Evolutionary conservation across 2,329 filamentous ascomycete genomes (phyloP), one percentile per base, ranked within the genome.

Genomic region (Phialocephala subalpina): DNA sequence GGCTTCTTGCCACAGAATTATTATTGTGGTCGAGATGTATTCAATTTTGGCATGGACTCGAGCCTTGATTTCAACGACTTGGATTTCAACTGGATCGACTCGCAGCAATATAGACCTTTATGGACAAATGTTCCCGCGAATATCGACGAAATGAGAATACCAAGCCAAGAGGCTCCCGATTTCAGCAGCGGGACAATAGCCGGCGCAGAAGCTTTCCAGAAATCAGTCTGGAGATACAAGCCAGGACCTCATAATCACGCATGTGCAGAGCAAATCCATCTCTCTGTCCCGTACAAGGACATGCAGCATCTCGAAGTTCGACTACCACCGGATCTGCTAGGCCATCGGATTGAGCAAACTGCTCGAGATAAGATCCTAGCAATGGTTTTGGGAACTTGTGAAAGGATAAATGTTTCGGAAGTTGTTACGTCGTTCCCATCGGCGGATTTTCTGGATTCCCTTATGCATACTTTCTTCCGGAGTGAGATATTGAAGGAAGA

Each of bases 341-440:
- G 62, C 25, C 58, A 62, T 16, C 60, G 42, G 12, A 36, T 68
- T 16, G 62, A 63, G 16, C 62, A 62, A n/a, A 60, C n/a, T 52
- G 62, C 64, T 16, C 61, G 70, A 12, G 71, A 73, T 36, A 59
- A 65, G 58, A 68, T 73, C 20, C 12, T 73, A 40, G 68, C 69
- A 18, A 70, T 73, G 66, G 42, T 73, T 7, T 42, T 73, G 22
- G 61, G 58, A 20, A 67, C 57, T 18, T 60, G 64, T 29, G 29
- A 57, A 8, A 25, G 47, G 36, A 5, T 16, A 25, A 65, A 40
- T 53, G 20, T 64, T 18, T 38, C 58, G 11, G 33, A 55, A 27
- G 60, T 72, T 8, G 57, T 70, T 27, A 56, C 67, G 14, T 64
- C 64, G 12, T 73, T 73, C 49, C 71, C 71, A 2, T 70, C 71